Percentiles rank a stretch among this genome's conserved stretches.
Conservation (phyloP, 2,329 filamentous ascomycete species). For the Emmonsia crescens region DNA sequence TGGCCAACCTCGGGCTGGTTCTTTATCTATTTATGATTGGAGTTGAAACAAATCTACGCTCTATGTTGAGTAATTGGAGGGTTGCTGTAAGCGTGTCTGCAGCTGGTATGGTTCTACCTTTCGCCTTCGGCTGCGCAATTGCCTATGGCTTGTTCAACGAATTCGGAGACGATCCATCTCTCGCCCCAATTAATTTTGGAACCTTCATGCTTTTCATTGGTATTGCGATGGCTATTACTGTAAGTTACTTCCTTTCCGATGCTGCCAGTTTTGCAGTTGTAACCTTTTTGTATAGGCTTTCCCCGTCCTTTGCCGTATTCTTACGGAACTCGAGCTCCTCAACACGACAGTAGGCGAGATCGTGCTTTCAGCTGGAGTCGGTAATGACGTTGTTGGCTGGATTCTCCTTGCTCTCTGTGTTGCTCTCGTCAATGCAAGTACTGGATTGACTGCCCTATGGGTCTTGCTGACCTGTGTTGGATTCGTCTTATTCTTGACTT, state of each 20-base stretch:
- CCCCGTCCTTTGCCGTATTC: constrained; percentile 84
- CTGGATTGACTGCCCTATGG: constrained; percentile 71
- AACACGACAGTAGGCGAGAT: constrained; percentile 51
- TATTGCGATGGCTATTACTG: constrained; percentile 87
- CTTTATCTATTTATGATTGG: constrained; percentile 83
- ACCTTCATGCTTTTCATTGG: constrained; percentile 72
- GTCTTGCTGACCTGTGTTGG: constrained; percentile 66
- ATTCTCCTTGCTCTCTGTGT: constrained; percentile 87
- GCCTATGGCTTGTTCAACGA: constrained; percentile 70
- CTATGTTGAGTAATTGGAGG: constrained; percentile 69
- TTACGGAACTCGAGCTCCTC: constrained; percentile 82
- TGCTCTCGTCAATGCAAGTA: constrained; percentile 78
- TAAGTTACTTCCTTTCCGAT: constrained; percentile 22
- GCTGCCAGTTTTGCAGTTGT: constrained; percentile 5
- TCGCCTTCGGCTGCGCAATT: constrained; percentile 69
- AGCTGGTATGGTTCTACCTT: constrained; percentile 70
- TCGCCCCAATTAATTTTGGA: constrained; percentile 49
- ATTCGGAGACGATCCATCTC: constrained; percentile 50
- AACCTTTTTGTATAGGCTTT: constrained; percentile 44
- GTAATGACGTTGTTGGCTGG: constrained; percentile 88
- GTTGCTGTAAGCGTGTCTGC: constrained; percentile 67
- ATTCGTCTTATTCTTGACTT: constrained; percentile 66
- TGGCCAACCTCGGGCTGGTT: constrained; percentile 73
- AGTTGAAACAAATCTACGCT: constrained; percentile 71
- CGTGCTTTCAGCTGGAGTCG: constrained; percentile 75